Base-by-base conservation (phyloP, 768 basidiomycete species). In the Pleurotus citrinopileatus region DNA sequence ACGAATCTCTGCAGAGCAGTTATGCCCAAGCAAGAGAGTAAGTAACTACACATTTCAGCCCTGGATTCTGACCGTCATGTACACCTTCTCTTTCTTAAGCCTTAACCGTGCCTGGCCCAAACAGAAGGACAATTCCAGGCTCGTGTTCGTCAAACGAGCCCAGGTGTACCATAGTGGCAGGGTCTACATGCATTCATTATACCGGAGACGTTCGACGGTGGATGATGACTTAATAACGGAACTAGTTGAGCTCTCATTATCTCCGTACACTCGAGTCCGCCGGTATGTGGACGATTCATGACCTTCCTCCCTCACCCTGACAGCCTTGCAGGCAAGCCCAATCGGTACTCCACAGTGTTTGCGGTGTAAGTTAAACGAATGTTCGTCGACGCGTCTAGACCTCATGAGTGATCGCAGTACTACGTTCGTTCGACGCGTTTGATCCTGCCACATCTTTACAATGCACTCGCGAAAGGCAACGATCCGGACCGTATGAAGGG, bases 401-500 rank as follows among this genome's bases (percentile, higher is more conserved):
- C n/a, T 28, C 20, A 22, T 23, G 20, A n/a, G 27, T 50, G 54
- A 46, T 40, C 23, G 13, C 60, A 89, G 86, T 83, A 84, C 63
- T 91, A 81, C 54, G 73, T 89, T 34, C 81, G 87, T 54, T 88
- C 89, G 4, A 89, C 86, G 25, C 77, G 83, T 61, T 80, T 81
- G 57, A 74, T 80, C 40, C 73, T 89, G 25, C 84, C 87, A 4
- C 67, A 71, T 19, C 67, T 89, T 42, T 83, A 86, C 61, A 73
- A 77, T 55, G 82, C 86, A 3, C 69, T 91, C 45, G 69, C 69
- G 53, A 87, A 83, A 62, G 93, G 89, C 4, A 85, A 81, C 54
- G 92, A 95, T 63, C 89, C 93, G 8, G 94, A 98, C 68, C 79
- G 88, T 22, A 95, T 97, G 85, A 98, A 98, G 71, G 96, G 96